Evolutionary conservation across 805 yeast genomes (phyloP).

Genomic region (Ogataea saltuana): DNA sequence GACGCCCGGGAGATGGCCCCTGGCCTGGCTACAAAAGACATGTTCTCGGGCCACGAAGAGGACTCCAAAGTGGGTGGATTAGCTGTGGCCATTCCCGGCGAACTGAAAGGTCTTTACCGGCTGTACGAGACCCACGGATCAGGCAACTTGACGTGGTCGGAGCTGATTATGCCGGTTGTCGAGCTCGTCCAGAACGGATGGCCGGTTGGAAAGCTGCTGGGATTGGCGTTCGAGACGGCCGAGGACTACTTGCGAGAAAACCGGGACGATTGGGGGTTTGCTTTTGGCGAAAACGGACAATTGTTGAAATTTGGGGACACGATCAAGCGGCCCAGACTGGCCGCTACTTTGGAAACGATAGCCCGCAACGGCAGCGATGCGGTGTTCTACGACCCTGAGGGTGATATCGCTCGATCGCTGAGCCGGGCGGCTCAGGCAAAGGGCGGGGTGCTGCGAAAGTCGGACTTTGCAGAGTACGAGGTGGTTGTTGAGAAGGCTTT

Average conservation of each 20-base stretch:
- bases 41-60: slow-evolving; percentile 53
- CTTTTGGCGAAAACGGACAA: slow-evolving; percentile 39
- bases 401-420: slow-evolving; percentile 66
- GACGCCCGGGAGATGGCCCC: slow-evolving; percentile 95
- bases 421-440: slow-evolving; percentile 47
- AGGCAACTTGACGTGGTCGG: slow-evolving; percentile 69
- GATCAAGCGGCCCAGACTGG: slow-evolving; percentile 59
- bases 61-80: slow-evolving; percentile 76
- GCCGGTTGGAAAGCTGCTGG: slow-evolving; percentile 47
- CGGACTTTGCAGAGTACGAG: slow-evolving; percentile 68
- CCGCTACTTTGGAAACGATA: slow-evolving; percentile 63
- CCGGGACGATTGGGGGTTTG: slow-evolving; percentile 56
- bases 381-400: slow-evolving; percentile 80
- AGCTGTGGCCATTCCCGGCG: slow-evolving; percentile 93
- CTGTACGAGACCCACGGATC: slow-evolving; percentile 64
- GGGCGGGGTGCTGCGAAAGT: slow-evolving; percentile 66
- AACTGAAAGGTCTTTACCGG: slow-evolving; percentile 75
- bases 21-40: slow-evolving; percentile 52
- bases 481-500: slow-evolving; percentile 51
- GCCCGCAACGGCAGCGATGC: slow-evolving; percentile 79
- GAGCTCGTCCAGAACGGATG: slow-evolving; percentile 68
- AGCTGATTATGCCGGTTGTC: slow-evolving; percentile 74
- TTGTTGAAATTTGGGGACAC: slow-evolving; percentile 55
- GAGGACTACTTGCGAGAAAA: slow-evolving; percentile 34
- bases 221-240: slow-evolving; percentile 41